Base-by-base conservation (phyloP, 306 rosid species). In the Trifolium fragiferum region DNA sequence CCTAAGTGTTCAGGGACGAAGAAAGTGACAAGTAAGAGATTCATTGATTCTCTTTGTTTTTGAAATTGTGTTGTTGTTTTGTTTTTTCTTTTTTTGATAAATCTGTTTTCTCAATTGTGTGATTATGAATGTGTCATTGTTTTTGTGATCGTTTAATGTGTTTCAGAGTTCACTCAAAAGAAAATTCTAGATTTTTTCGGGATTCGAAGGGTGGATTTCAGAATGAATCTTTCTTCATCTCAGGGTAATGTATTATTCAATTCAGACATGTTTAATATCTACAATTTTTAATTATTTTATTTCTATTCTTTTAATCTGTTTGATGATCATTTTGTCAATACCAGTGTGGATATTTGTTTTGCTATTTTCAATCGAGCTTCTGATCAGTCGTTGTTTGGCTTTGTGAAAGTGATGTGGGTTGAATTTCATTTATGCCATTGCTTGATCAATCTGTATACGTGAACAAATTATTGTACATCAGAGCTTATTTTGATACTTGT, bases 111-210 rank as follows among this genome's bases (percentile, higher is more conserved):
- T 70, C 53, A 13, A 30, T 13, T 13, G 18, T 13, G 18, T 11
- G 73, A 38, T 74, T 43, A 70, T 68, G 46, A 72, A 78, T 84
- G 73, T 74, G 61, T 72, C 82, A 68, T 70, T 81, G 80, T 44
- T 30, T 68, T 23, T 62, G 76, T 35, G 62, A 51, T 37, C n/a
- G n/a, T n/a, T 51, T 65, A 8, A 33, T 75, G 32, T 54, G 21
- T 60, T 72, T 54, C 58, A 92, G 97, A 87, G 76, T 81, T 92
- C 38, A 83, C 97, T 18, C 96, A 89, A 86, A 89, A 76, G 80
- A 92, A 79, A 84, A 82, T 92, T 35, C 65, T 85, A 9, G 88
- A 92, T 86, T 92, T 92, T 78, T 89, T 92, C 51, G 82, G 93
- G 81, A 85, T 92, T 85, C 82, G 78, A 82, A 82, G 83, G 78